These are phyloP conservation scores for Cornus florida DNA, from an alignment of 148 eudicot species.

Conservation along the genomic window DNA sequence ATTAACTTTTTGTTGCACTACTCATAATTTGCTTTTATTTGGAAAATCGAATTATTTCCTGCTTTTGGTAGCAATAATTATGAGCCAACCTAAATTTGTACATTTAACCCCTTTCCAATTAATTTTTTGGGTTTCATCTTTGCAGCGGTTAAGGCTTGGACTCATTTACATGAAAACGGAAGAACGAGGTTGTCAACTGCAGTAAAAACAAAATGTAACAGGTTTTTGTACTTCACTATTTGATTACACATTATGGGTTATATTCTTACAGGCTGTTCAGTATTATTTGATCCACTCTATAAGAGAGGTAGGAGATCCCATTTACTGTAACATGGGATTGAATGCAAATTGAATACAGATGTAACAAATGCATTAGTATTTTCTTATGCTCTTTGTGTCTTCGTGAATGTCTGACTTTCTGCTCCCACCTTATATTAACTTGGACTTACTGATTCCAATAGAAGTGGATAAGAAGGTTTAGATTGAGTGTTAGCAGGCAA, in stretches of 20 bases:
- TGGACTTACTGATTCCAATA: too few species aligned
- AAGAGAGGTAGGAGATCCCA: slow-evolving; percentile 6
- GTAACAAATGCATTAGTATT: background rate
- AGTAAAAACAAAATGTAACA: slow-evolving; percentile 22
- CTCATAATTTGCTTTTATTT: background rate
- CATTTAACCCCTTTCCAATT: background rate
- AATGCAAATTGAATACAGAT: background rate
- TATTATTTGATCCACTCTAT: slow-evolving; percentile 37
- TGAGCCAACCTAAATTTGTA: background rate
- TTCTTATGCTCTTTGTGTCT: background rate
- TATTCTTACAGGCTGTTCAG: slow-evolving; percentile 3
- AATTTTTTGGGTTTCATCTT: background rate
- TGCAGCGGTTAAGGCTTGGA: slow-evolving; percentile 64
- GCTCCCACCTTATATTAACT: background rate
- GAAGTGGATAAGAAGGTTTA: too few species aligned
- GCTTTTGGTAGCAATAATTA: too few species aligned
- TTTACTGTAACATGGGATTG: background rate
- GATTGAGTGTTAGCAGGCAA: too few species aligned
- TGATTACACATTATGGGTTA: slow-evolving; percentile 13
- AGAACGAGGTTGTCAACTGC: slow-evolving; percentile 60
- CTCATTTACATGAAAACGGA: slow-evolving; percentile 55
- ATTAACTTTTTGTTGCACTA: background rate
- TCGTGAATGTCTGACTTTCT: background rate
- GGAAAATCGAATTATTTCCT: too few species aligned
- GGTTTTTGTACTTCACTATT: background rate